These are phyloP conservation scores for Backusella parvicylindrica DNA, from an alignment of 192 early-diverging fungal genomes.

Conservation along the genomic window DNA sequence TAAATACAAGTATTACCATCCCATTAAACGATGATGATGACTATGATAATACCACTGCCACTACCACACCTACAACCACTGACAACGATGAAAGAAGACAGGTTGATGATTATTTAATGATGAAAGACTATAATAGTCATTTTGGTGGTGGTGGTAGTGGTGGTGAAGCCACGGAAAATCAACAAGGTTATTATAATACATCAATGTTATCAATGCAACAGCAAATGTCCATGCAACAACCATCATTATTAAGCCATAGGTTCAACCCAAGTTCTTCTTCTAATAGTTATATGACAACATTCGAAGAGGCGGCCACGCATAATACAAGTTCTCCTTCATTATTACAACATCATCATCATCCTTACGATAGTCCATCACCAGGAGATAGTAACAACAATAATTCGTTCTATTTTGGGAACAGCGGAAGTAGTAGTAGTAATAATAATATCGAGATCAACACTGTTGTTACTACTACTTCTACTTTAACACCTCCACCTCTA, in stretches of 20 bases:
- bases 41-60: background rate
- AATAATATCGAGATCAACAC: background rate
- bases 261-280: background rate
- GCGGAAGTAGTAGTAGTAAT: background rate
- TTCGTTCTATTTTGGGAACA: conserved; percentile 1
- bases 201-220: background rate
- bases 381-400: background rate
- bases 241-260: background rate
- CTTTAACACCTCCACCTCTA: background rate
- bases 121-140: background rate
- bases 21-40: conserved; percentile 16
- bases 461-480: background rate
- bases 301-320: background rate
- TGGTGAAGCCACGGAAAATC: background rate
- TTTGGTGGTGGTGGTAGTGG: background rate
- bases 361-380: background rate
- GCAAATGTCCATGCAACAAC: background rate
- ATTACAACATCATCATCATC: background rate
- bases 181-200: background rate
- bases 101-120: background rate
- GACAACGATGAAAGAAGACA: background rate
- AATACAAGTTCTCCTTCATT: background rate
- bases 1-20: conserved; percentile 20
- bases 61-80: background rate
- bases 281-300: background rate